These are phyloP conservation scores for Epicoccum sorghinum DNA, from an alignment of 2,329 filamentous ascomycete species.

Conservation along the genomic window DNA sequence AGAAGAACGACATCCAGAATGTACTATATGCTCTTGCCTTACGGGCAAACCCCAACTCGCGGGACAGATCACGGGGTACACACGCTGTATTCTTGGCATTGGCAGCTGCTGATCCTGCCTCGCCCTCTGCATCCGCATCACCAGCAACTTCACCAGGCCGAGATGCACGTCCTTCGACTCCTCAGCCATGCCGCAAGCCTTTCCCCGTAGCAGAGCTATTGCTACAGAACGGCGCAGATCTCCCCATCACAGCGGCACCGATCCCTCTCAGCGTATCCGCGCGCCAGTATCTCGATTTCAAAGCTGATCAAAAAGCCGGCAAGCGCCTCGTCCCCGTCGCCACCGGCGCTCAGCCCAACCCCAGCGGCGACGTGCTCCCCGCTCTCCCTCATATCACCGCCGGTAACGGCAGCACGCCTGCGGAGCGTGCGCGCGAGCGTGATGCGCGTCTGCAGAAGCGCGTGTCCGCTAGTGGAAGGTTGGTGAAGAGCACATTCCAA, in stretches of 20 bases:
- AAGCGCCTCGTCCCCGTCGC: conserved; percentile 50
- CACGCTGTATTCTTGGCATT: conserved; percentile 90
- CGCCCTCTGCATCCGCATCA: conserved; percentile 62
- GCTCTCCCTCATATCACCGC: conserved; percentile 63
- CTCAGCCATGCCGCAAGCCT: conserved; percentile 54
- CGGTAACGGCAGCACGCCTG: conserved; percentile 49
- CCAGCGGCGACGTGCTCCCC: conserved; percentile 63
- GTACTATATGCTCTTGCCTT: conserved; percentile 90
- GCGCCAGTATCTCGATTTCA: conserved; percentile 84
- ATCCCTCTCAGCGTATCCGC: conserved; percentile 84
- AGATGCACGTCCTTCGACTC: conserved; percentile 51
- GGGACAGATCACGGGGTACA: conserved; percentile 83
- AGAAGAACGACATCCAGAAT: conserved; percentile 93
- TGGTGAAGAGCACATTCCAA: conserved; percentile 43
- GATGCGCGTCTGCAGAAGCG: conserved; percentile 48
- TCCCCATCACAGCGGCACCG: conserved; percentile 75
- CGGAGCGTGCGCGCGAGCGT: conserved; percentile 45
- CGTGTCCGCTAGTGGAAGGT: conserved; percentile 49
- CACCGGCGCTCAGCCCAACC: conserved; percentile 54
- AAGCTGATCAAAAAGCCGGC: conserved; percentile 55
- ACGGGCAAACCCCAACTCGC: conserved; percentile 78
- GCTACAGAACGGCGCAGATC: conserved; percentile 90
- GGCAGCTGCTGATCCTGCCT: conserved; percentile 87
- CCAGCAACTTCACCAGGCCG: conserved; percentile 52
- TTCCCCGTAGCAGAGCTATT: conserved; percentile 92